phyloP scores from a whole-genome alignment of 2,329 filamentous ascomycete genomes.

The Fusarium odoratissimum region DNA sequence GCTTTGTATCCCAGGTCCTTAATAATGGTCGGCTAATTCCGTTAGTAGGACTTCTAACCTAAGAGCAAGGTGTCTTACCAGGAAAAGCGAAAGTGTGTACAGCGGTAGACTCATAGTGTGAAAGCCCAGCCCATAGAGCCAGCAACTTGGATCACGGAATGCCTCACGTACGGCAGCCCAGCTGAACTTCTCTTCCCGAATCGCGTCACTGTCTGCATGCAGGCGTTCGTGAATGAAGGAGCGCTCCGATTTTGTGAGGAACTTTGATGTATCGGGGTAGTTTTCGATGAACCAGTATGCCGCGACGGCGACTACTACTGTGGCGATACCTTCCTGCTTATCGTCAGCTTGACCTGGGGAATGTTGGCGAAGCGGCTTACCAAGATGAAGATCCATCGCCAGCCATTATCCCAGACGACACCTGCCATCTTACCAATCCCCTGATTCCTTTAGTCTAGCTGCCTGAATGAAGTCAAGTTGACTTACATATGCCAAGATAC shows the following conservation, averaged over 20 bases:
- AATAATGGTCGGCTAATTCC: constrained; percentile 61
- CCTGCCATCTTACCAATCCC: constrained; percentile 66
- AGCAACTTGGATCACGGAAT: constrained; percentile 75
- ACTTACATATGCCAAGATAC: constrained; percentile 64
- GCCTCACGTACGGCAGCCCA: constrained; percentile 75
- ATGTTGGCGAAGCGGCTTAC: constrained; percentile 47
- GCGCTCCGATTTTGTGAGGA: constrained; percentile 66
- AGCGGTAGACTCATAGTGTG: constrained; percentile 77
- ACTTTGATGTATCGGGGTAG: constrained; percentile 69
- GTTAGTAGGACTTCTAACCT: rapidly evolving
- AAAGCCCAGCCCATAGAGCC: constrained; percentile 77
- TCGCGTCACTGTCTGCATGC: constrained; percentile 75
- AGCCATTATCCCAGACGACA: constrained; percentile 63
- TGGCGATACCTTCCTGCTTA: constrained; percentile 64
- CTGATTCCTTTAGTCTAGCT: constrained; percentile 41
- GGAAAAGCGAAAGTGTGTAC: constrained; percentile 66
- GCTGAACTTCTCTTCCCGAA: constrained; percentile 73
- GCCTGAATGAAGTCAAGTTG: rapidly evolving
- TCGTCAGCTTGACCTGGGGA: neutral
- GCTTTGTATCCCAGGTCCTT: constrained; percentile 64
- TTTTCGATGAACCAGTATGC: constrained; percentile 74
- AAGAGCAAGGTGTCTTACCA: constrained; percentile 51
- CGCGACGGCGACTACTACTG: constrained; percentile 61
- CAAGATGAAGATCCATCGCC: constrained; percentile 71
- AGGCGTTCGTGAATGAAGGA: constrained; percentile 71